Conservation (phyloP, 306 rosid genomes). For the Corylus heterophylla region DNA sequence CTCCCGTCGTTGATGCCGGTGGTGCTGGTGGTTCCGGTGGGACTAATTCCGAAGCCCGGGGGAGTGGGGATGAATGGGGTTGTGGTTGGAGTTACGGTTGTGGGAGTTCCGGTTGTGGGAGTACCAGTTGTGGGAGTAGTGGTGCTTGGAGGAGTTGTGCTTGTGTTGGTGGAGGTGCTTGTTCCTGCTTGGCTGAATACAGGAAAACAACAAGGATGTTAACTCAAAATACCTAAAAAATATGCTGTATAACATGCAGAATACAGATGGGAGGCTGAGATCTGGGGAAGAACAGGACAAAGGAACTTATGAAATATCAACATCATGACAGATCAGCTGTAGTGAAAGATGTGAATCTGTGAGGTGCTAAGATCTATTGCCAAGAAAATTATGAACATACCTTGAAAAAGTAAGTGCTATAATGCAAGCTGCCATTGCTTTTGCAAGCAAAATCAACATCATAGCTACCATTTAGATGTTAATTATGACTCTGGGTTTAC, state of each 20-base stretch:
- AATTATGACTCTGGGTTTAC: background rate
- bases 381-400: constrained; percentile 7
- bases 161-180: constrained; percentile 34
- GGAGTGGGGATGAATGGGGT: background rate
- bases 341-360: background rate
- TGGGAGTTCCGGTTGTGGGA: constrained; percentile 26
- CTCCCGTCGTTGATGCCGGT: constrained; percentile 24
- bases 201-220: constrained; percentile 9
- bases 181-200: constrained; percentile 64
- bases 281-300: constrained; percentile 34
- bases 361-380: constrained; percentile 12
- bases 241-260: background rate
- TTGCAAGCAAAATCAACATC: constrained; percentile 13
- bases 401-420: background rate
- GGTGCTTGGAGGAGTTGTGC: constrained; percentile 9
- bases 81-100: constrained; percentile 11
- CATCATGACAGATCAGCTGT: constrained; percentile 38
- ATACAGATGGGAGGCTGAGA: constrained; percentile 12
- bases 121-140: constrained; percentile 16
- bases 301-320: constrained; percentile 18
- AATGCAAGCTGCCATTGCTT: constrained; percentile 8
- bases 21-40: constrained; percentile 25
- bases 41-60: constrained; percentile 45
- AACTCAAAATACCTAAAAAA: background rate
- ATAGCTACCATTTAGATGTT: background rate